Conservation (phyloP, 768 basidiomycete species). For the Rhizopogon vulgaris region DNA sequence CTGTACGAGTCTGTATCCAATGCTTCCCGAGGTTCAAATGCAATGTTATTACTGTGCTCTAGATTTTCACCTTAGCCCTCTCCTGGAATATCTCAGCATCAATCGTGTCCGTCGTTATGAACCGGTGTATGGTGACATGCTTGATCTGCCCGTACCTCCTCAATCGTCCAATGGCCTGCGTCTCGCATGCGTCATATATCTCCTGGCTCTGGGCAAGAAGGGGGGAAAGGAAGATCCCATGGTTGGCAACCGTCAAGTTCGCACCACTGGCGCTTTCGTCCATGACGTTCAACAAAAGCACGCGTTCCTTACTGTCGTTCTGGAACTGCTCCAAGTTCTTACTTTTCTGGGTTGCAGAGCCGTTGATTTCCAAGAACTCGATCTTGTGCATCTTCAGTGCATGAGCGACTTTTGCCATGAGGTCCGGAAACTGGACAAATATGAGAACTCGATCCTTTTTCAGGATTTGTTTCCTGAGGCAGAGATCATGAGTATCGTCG, state of each 20-base stretch:
- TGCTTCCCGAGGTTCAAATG: background rate
- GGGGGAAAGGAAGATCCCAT: slow-evolving; percentile 92
- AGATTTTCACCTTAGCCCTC: slow-evolving; percentile 26
- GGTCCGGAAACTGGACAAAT: slow-evolving; percentile 94
- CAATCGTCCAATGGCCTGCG: slow-evolving; percentile 79
- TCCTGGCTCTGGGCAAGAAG: slow-evolving; percentile 77
- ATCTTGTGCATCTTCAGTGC: slow-evolving; percentile 70
- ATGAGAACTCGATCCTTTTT: slow-evolving; percentile 79
- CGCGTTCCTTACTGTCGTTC: slow-evolving; percentile 66
- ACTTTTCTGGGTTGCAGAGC: slow-evolving; percentile 69
- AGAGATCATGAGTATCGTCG: background rate
- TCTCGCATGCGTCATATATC: slow-evolving; percentile 79
- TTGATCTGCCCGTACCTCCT: slow-evolving; percentile 80
- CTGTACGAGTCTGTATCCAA: background rate
- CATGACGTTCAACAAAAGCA: slow-evolving; percentile 86
- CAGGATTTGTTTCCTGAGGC: slow-evolving; percentile 56
- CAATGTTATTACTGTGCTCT: slow-evolving; percentile 6
- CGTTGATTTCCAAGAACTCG: slow-evolving; percentile 75
- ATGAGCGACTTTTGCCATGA: slow-evolving; percentile 86
- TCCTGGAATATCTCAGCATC: slow-evolving; percentile 79
- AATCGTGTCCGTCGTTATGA: slow-evolving; percentile 82
- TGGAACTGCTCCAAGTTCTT: slow-evolving; percentile 86
- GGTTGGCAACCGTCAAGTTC: slow-evolving; percentile 90
- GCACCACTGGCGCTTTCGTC: slow-evolving; percentile 93
- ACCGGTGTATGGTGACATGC: slow-evolving; percentile 76